Conservation (phyloP, 129 eudicot genomes). For the Sambucus nigra region DNA sequence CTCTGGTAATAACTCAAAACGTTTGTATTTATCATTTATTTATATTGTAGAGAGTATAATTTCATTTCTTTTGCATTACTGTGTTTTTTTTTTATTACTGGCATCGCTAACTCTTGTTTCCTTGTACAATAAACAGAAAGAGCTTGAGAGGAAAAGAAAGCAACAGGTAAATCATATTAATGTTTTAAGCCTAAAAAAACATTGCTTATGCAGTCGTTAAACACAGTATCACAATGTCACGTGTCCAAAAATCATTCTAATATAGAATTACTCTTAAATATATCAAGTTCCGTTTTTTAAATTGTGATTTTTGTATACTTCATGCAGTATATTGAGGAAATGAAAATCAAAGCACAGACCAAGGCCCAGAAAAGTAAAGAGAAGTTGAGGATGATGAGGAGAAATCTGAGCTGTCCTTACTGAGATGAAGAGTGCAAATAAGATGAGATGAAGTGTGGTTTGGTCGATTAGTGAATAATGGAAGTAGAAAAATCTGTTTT, state of each 20-base stretch:
- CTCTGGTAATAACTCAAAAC: conserved; percentile 41
- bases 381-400: conserved; percentile 38
- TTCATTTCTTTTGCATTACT: neutral
- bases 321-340: conserved; percentile 46
- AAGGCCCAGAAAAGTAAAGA: conserved; percentile 35
- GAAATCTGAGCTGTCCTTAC: conserved; percentile 39
- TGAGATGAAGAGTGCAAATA: conserved; percentile 22
- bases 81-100: neutral
- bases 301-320: neutral
- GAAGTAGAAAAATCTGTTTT: too few relatives aligned
- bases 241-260: neutral
- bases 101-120: neutral
- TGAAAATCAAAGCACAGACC: conserved; percentile 25
- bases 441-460: too few relatives aligned
- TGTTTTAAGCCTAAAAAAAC: too few relatives aligned
- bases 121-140: conserved; percentile 40
- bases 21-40: too few relatives aligned
- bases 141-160: conserved; percentile 46
- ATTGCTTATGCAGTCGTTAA: too few relatives aligned
- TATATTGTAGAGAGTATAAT: neutral
- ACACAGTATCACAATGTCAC: too few relatives aligned
- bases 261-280: too few relatives aligned
- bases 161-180: conserved; percentile 41
- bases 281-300: too few relatives aligned
- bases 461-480: too few relatives aligned